phyloP scores from a whole-genome alignment of 176 grass and related monocot genomes.

The Ensete glaucum region DNA sequence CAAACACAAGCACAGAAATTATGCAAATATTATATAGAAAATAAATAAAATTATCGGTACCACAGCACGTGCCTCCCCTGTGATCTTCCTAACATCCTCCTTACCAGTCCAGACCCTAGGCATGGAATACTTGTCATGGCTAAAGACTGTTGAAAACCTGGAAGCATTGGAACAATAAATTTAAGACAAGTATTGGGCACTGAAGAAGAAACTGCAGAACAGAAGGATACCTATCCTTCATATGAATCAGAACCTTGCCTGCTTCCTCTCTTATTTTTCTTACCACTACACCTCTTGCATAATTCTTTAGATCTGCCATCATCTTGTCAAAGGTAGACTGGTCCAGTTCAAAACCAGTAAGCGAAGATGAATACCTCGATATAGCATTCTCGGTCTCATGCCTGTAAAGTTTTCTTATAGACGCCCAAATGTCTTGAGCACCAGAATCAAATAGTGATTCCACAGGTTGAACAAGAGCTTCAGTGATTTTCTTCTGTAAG shows the following conservation, averaged over 20 bases:
- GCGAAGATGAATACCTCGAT: conserved; percentile 32
- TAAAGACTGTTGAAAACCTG: conserved; percentile 81
- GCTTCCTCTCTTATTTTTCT: conserved; percentile 68
- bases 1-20: not conserved
- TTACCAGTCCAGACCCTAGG: conserved; percentile 69
- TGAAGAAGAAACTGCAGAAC: not conserved
- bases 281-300: conserved; percentile 52
- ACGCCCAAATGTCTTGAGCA: conserved; percentile 45
- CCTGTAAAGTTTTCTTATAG: conserved; percentile 48
- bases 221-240: conserved; percentile 72
- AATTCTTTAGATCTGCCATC: conserved; percentile 46
- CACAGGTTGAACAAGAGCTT: conserved; percentile 49
- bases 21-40: not conserved
- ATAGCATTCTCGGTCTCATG: conserved; percentile 42
- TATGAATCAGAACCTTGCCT: conserved; percentile 53
- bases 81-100: conserved; percentile 67
- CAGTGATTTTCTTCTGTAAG: conserved; percentile 42
- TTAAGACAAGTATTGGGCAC: conserved; percentile 7
- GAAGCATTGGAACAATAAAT: conserved; percentile 9
- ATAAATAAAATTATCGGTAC: conserved; percentile 28
- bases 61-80: conserved; percentile 56
- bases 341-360: conserved; percentile 65
- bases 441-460: conserved; percentile 54
- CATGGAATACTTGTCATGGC: conserved; percentile 53
- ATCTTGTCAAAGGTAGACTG: conserved; percentile 31